phyloP scores from a whole-genome alignment of 2,329 filamentous ascomycete species.

The Colletotrichum camelliae region DNA sequence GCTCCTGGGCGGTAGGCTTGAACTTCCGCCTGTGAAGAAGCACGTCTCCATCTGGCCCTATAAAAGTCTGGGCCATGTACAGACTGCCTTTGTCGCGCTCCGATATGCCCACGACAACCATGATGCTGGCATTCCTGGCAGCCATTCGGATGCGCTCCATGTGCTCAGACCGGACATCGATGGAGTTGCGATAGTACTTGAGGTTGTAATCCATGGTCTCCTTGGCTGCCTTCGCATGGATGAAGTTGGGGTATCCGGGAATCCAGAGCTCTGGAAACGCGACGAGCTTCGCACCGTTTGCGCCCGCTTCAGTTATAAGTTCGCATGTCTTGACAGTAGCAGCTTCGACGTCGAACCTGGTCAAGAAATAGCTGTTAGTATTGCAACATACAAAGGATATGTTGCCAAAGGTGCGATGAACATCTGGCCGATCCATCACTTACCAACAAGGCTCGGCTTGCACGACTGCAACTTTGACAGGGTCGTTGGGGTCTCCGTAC shows the following conservation, averaged over 20 bases:
- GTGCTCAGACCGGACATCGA: not conserved
- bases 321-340: conserved; percentile 53
- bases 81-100: conserved; percentile 50
- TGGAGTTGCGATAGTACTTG: not conserved
- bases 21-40: conserved; percentile 50
- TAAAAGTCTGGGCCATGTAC: conserved; percentile 52
- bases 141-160: not conserved
- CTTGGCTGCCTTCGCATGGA: conserved; percentile 22
- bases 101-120: conserved; percentile 49
- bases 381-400: not conserved
- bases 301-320: conserved; percentile 60
- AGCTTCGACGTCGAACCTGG: not conserved
- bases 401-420: not conserved
- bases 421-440: too few relatives aligned
- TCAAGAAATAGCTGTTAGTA: not conserved
- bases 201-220: not conserved
- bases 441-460: not conserved
- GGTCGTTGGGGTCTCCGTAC: not conserved
- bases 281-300: conserved; percentile 58
- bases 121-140: not conserved
- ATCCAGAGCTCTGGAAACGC: conserved; percentile 61
- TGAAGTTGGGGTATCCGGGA: conserved; percentile 49
- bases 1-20: not conserved
- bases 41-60: conserved; percentile 44
- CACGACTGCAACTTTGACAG: not conserved